A percentile compares a stretch with the other conserved stretches of the same genome.
phyloP scores from a whole-genome alignment of 1,284 basidiomycete genomes.

The Austroboletus novae-zelandiae region DNA sequence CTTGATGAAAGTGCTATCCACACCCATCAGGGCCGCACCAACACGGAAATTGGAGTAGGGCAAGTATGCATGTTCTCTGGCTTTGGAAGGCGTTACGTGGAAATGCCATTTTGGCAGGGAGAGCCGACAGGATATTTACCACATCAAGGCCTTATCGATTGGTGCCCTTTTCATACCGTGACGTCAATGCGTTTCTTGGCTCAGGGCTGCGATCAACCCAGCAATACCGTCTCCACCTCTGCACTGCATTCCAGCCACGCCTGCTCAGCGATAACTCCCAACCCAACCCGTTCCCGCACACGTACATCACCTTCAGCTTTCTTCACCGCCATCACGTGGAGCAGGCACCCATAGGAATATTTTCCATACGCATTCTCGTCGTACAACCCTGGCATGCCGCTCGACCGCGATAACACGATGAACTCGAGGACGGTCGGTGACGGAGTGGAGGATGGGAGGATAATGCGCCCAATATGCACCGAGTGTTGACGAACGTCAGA shows the following conservation, averaged over 20 bases:
- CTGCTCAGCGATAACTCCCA: conserved; percentile 12
- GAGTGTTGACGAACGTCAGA: not conserved
- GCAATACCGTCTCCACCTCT: conserved; percentile 1
- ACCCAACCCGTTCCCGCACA: conserved; percentile 13
- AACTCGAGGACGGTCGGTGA: conserved; percentile 12
- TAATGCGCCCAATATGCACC: conserved; percentile 14
- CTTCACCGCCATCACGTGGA: conserved; percentile 23
- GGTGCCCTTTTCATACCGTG: too few relatives aligned
- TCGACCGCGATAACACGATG: conserved; percentile 18
- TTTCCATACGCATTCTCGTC: conserved; percentile 13
- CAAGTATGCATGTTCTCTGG: conserved; percentile 57
- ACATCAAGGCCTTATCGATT: too few relatives aligned
- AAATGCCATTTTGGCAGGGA: not conserved
- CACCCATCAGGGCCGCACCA: conserved; percentile 76
- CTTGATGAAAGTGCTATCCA: conserved; percentile 70
- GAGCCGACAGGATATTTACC: too few relatives aligned
- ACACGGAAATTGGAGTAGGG: conserved; percentile 89
- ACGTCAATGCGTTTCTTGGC: too few relatives aligned
- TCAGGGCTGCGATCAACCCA: not conserved
- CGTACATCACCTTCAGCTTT: not conserved
- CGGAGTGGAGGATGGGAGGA: conserved; percentile 14
- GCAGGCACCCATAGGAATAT: conserved; percentile 14
- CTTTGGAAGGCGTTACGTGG: conserved; percentile 32
- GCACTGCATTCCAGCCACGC: conserved; percentile 11
- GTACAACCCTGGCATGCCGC: conserved; percentile 6